phyloP scores from a whole-genome alignment of 805 yeast species.

The Candida morakotiae region DNA sequence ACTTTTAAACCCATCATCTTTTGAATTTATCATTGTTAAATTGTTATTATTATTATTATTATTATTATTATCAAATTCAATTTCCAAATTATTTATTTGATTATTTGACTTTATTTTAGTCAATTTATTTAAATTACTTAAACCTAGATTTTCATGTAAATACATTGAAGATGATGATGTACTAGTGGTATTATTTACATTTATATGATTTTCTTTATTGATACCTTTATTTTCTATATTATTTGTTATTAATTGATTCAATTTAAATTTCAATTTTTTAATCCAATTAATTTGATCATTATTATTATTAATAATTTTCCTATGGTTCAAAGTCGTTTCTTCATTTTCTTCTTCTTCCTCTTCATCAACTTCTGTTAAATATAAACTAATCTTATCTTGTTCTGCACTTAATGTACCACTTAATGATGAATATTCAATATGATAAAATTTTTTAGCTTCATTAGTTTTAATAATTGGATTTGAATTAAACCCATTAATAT shows the following conservation, averaged over 20 bases:
- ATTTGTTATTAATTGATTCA: neutral
- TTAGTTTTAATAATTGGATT: slow-evolving; percentile 1
- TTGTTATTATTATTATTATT: neutral
- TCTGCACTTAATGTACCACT: slow-evolving; percentile 2
- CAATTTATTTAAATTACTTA: neutral
- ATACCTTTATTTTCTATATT: neutral
- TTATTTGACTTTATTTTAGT: no score
- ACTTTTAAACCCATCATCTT: neutral
- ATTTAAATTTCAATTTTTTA: neutral
- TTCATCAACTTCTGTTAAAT: neutral
- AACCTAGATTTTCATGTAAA: neutral
- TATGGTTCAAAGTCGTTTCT: no score
- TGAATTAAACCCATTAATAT: no score
- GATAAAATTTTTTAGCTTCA: slow-evolving; percentile 3
- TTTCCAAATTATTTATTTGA: no score
- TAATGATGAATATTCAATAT: slow-evolving; percentile 4
- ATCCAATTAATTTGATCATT: no score
- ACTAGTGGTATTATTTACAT: neutral
- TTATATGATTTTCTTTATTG: neutral
- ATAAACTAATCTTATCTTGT: neutral
- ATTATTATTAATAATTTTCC: no score
- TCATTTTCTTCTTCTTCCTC: neutral
- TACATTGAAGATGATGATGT: neutral
- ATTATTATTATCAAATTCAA: neutral
- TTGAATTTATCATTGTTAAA: neutral